A percentile compares a stretch with the other conserved stretches of the same genome.
Evolutionary conservation across 2,329 filamentous ascomycete genomes (phyloP).

Genomic region (Fusarium chuoi): DNA sequence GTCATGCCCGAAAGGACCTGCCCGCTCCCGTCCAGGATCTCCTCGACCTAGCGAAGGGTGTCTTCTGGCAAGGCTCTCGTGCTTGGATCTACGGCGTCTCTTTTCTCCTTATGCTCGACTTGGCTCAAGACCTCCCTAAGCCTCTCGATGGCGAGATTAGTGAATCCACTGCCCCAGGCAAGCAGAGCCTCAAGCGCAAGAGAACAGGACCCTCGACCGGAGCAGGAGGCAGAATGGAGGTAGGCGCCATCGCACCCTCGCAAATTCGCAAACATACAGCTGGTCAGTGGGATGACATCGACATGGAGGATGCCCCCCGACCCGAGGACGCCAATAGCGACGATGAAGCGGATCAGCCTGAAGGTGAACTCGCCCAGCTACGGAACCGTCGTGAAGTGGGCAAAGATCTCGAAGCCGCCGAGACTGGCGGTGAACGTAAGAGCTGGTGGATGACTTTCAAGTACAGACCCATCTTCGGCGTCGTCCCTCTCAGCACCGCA

Average conservation of each 20-base stretch:
- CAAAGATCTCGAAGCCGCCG: slow-evolving; percentile 30
- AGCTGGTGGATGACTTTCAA: slow-evolving; percentile 87
- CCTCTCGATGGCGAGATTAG: slow-evolving; percentile 47
- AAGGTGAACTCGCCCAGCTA: slow-evolving; percentile 50
- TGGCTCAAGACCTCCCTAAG: slow-evolving; percentile 73
- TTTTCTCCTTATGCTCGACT: slow-evolving; percentile 93
- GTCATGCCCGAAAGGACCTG: slow-evolving; percentile 80
- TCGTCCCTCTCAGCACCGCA: slow-evolving; percentile 59
- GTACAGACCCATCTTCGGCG: slow-evolving; percentile 90
- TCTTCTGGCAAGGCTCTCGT: slow-evolving; percentile 81
- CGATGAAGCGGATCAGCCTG: slow-evolving; percentile 52
- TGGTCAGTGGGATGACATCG: slow-evolving; percentile 54
- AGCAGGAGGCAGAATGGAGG: slow-evolving; percentile 64
- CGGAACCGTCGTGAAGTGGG: slow-evolving; percentile 43
- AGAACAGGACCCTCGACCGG: slow-evolving; percentile 59
- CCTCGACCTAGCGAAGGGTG: slow-evolving; percentile 83
- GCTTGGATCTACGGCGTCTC: slow-evolving; percentile 88
- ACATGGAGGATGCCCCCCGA: slow-evolving; percentile 53
- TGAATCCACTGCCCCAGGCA: slow-evolving; percentile 29
- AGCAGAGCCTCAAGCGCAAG: slow-evolving; percentile 64
- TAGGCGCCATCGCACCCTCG: slow-evolving; percentile 57
- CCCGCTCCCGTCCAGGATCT: slow-evolving; percentile 79
- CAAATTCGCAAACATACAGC: slow-evolving; percentile 54
- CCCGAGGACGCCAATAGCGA: slow-evolving; percentile 49
- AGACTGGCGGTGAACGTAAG: slow-evolving; percentile 45